Percentiles rank a stretch among this genome's conserved stretches.
These are phyloP conservation scores for Trichocladium uniseriatum DNA, from an alignment of 495 filamentous ascomycete species.

Conservation along the genomic window DNA sequence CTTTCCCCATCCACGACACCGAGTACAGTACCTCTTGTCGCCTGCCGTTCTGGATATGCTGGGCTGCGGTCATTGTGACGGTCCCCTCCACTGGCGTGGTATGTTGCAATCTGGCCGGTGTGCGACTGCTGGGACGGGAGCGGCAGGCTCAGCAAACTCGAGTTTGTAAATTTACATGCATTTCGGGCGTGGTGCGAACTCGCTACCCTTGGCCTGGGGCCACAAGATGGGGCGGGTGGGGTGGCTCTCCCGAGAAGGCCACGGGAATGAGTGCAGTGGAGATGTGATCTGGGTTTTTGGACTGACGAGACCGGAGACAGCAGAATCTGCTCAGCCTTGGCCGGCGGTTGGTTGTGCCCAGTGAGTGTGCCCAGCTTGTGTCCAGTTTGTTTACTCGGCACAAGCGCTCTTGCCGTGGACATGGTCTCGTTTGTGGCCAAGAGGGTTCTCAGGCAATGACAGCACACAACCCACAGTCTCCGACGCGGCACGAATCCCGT, in stretches of 20 bases:
- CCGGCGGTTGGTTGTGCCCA: background rate
- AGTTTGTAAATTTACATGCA: conserved; percentile 12
- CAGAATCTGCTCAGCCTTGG: background rate
- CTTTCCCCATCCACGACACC: background rate
- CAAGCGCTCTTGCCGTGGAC: conserved; percentile 10
- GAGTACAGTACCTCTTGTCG: background rate
- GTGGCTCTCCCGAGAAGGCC: background rate
- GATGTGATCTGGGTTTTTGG: background rate
- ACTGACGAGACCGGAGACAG: background rate
- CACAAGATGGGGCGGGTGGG: conserved; percentile 4
- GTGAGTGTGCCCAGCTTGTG: background rate
- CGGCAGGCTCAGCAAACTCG: background rate
- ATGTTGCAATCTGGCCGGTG: no score
- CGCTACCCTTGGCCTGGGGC: conserved; percentile 1
- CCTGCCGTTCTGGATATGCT: no score
- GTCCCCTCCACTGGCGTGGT: no score
- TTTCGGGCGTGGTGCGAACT: background rate
- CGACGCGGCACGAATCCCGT: background rate
- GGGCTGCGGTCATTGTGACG: no score
- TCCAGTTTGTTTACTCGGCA: conserved; percentile 8
- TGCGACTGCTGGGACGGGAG: background rate
- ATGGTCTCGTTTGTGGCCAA: background rate
- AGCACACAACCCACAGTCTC: background rate
- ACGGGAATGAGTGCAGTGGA: no score
- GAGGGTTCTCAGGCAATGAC: conserved; percentile 1